Percentiles rank a stretch among this genome's conserved stretches.
Evolutionary conservation across 192 early-diverging fungal genomes (phyloP).

Genomic region (Coemansia aciculifera): DNA sequence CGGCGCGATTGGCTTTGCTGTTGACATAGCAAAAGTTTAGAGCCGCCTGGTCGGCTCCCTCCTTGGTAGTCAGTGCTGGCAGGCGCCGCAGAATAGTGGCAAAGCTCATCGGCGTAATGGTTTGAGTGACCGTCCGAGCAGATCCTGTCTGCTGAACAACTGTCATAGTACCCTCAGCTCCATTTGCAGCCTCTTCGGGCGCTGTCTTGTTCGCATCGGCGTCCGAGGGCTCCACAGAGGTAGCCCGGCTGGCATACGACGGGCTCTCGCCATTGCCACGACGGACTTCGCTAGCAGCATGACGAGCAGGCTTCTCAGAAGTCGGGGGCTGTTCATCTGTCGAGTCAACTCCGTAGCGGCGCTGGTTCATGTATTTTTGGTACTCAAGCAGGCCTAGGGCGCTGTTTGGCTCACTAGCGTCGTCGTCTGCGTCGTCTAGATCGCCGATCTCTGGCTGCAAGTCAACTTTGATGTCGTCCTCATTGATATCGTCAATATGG

Average conservation of each 20-base stretch:
- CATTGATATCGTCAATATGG: slow-evolving; percentile 20
- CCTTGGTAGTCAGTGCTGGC: slow-evolving; percentile 74
- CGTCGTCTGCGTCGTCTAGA: slow-evolving; percentile 32
- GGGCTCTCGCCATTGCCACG: not conserved
- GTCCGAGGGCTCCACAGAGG: not conserved
- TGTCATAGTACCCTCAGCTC: slow-evolving; percentile 20
- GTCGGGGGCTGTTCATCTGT: slow-evolving; percentile 17
- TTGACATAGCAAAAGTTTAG: slow-evolving; percentile 94
- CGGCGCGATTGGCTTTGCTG: slow-evolving; percentile 71
- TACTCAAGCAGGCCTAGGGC: slow-evolving; percentile 43
- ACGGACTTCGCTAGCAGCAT: not conserved
- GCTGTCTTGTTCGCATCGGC: slow-evolving; percentile 15
- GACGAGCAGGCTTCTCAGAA: slow-evolving; percentile 5
- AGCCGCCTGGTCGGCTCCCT: slow-evolving; percentile 84
- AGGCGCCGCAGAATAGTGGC: slow-evolving; percentile 73
- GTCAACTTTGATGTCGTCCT: slow-evolving; percentile 22
- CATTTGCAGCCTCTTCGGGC: slow-evolving; percentile 2
- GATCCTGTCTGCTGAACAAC: slow-evolving; percentile 30
- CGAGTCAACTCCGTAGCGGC: not conserved
- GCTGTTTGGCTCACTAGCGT: slow-evolving; percentile 11
- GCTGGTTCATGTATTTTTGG: slow-evolving; percentile 43
- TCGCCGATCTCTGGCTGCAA: not conserved
- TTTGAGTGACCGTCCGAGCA: slow-evolving; percentile 9
- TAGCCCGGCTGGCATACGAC: not conserved
- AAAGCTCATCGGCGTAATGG: slow-evolving; percentile 52